Evolutionary conservation across 225 moss, liverwort and hornwort genomes (phyloP), one percentile per base, ranked within the genome.

Genomic region (Physcomitrellopsis africana): DNA sequence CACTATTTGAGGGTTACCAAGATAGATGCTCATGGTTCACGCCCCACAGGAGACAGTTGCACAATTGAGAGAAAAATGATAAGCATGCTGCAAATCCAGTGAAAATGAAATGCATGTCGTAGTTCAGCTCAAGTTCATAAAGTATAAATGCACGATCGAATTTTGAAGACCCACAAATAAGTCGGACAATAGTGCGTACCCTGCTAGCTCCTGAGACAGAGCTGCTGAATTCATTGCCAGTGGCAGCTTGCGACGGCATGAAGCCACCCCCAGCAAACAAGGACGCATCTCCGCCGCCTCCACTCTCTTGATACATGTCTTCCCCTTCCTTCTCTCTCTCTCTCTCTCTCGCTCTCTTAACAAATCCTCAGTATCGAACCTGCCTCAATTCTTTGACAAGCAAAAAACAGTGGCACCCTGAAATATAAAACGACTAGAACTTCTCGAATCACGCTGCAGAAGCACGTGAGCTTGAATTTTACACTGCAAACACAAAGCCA

Each of bases 201-300:
- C 81, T 78, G 27, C 24, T 81, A 26, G 79, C 82, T 19, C 85
- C 85, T 11, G 73, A 61, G 2, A 79, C 82, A 20, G 85, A 73
- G 66, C 85, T 85, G 73, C 79, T 80, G 69, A 72, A 79, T 13
- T 82, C 80, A 65, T 77, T 77, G 17, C 82, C 85, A 55, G 82
- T 81, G 0, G 70, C 71, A 29, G 93, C 74, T 72, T 97, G 96
- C 41, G 92, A 85, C 27, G 96, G 92, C 91, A 97, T 97, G 76
- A 97, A 97, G 55, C 96, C 96, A 9, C 96, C 96, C 2, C 96
- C 94, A 20, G 84, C 93, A 22, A 94, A 96, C 27, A 91, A 74
- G 52, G 93, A 89, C 22, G 84, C 89, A 75, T 89, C 94, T 54
- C 87, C 92, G 17, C 74, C 81, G 68, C 83, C 88, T 63, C 82